Conservation (phyloP, 2,329 filamentous ascomycete species). For the Pseudogymnoascus sp. region DNA sequence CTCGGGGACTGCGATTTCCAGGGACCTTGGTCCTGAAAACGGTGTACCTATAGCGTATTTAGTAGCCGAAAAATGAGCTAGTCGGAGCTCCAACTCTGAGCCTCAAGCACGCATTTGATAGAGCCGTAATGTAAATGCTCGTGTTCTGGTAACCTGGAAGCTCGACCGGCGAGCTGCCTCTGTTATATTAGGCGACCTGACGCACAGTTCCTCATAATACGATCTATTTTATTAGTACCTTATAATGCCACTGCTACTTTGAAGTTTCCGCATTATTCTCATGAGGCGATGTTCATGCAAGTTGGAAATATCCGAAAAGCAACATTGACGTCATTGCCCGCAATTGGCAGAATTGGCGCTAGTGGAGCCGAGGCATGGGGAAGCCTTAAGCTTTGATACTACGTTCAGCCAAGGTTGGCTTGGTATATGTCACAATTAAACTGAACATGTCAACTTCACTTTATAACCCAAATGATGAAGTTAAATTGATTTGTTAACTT, state of each 20-base stretch:
- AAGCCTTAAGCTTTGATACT: not conserved
- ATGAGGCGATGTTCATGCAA: not conserved
- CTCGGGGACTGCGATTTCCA: not conserved
- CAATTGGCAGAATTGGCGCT: not conserved
- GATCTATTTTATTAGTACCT: not conserved
- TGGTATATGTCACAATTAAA: not conserved
- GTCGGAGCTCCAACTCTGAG: not conserved
- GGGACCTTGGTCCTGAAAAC: constrained; percentile 4
- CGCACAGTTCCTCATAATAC: not conserved
- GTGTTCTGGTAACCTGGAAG: not conserved
- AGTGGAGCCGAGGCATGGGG: not conserved
- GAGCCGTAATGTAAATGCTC: not conserved
- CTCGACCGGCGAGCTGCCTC: not conserved
- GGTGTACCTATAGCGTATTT: not conserved
- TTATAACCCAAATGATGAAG: not conserved
- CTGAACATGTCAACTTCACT: not conserved
- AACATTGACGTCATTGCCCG: not conserved
- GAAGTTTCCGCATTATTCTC: not conserved
- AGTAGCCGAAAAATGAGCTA: not conserved
- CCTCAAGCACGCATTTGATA: not conserved
- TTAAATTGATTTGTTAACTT: not conserved
- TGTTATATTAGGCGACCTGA: not conserved
- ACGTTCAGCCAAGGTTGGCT: not conserved
- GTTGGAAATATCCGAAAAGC: not conserved
- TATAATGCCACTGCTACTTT: not conserved